phyloP scores from a whole-genome alignment of 805 yeast genomes.

The Monosporozyma servazzii region DNA sequence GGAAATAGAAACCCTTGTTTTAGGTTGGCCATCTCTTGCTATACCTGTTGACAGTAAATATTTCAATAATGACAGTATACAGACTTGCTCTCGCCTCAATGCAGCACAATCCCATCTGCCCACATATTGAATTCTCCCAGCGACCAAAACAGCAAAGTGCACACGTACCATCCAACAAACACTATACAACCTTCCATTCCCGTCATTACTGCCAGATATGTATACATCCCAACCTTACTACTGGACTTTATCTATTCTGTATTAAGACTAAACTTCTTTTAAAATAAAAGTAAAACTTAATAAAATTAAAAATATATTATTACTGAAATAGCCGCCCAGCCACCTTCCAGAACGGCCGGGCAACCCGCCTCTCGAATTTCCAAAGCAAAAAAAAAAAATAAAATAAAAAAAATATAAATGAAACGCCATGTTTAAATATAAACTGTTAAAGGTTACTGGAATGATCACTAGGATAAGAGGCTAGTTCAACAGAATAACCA shows the following conservation, averaged over 20 bases:
- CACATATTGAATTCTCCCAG: not conserved
- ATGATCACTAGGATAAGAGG: too few relatives aligned
- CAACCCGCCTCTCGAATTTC: not conserved
- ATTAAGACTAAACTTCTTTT: too few relatives aligned
- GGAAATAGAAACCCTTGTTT: too few relatives aligned
- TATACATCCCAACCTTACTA: not conserved
- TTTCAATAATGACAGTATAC: too few relatives aligned
- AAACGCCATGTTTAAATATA: not conserved
- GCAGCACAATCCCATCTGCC: not conserved
- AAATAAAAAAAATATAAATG: not conserved
- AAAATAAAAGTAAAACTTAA: too few relatives aligned
- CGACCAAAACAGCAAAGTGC: not conserved
- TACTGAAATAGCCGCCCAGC: not conserved
- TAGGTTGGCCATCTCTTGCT: too few relatives aligned
- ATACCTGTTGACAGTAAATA: too few relatives aligned
- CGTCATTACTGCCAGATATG: not conserved
- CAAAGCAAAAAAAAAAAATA: not conserved
- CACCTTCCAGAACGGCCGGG: not conserved
- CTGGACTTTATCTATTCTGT: too few relatives aligned
- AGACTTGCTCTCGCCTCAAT: not conserved
- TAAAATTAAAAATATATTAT: too few relatives aligned
- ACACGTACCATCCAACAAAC: not conserved
- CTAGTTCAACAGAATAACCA: not conserved
- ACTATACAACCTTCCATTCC: not conserved
- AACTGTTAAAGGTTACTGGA: too few relatives aligned